Base-by-base conservation (phyloP, 257 asterid species). In the Capsicum baccatum region DNA sequence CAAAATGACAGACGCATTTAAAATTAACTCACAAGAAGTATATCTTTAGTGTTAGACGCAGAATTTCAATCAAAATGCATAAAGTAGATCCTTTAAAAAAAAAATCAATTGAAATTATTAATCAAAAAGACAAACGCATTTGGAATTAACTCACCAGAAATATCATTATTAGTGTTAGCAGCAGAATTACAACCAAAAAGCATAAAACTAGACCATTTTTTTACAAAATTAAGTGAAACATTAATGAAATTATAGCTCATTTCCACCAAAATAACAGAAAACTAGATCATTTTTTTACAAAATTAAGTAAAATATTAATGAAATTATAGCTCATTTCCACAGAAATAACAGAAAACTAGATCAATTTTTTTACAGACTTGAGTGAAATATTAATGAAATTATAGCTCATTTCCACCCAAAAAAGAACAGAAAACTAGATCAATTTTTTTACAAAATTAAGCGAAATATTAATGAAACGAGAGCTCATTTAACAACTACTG, bases 1-100 rank as follows among this genome's bases (percentile, higher is more conserved):
- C 42, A 39, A 39, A 39, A 39, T 2, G 42, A 39, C 42, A 39
- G 54, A 48, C 37, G 4, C 42, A 66, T 66, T 66, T 12, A 0
- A 9, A 67, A 5, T 67, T 7, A 12, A 87, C 71, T 84, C 26
- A 91, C 93, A 90, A 17, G 92, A 89, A 79, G 91, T 83, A 54
- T 88, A 85, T 89, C 91, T 80, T 87, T 86, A 70, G 48, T 69
- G 4, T 89, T 67, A 59, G 76, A 42, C 48, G 85, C 82, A 1
- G 88, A 81, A 60, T 80, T 52, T 55, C 85, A 39, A 39, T 4
- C 42, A 39, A 39, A 39, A 39, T 2, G 42, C 42, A 39, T 39
- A 39, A 39, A 39, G 5, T 39, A 39, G 42, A 39, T 39, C 42
- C 5, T 39, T 39, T 1, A 26, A 26, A 26, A 26, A 26, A 26